These are phyloP conservation scores for Pichia ethanolica DNA, from an alignment of 805 yeast species.

Conservation along the genomic window DNA sequence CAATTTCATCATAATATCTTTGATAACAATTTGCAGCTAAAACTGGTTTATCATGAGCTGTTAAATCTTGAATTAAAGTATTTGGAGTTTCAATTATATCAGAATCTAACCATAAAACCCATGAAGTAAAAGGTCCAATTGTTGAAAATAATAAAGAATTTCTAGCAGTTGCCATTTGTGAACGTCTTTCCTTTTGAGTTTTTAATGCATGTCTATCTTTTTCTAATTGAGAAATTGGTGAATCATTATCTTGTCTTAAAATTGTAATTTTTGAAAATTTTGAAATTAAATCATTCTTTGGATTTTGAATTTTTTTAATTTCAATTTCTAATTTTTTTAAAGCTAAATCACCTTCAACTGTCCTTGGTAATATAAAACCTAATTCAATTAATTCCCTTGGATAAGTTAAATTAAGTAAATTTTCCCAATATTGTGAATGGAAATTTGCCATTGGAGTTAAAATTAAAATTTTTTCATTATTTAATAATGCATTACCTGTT, in stretches of 20 bases:
- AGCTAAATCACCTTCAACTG: slow-evolving; percentile 73
- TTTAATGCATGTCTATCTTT: slow-evolving; percentile 83
- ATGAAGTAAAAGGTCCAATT: slow-evolving; percentile 79
- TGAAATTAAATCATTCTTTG: slow-evolving; percentile 41
- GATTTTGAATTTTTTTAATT: slow-evolving; percentile 62
- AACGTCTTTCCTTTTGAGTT: slow-evolving; percentile 83
- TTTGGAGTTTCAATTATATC: slow-evolving; percentile 88
- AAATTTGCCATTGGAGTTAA: slow-evolving; percentile 88
- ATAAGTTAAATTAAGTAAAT: slow-evolving; percentile 64
- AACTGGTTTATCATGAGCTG: slow-evolving; percentile 77
- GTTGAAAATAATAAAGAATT: slow-evolving; percentile 87
- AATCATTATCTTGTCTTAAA: slow-evolving; percentile 81
- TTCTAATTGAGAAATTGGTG: slow-evolving; percentile 67
- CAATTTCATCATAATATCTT: slow-evolving; percentile 55
- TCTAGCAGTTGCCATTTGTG: slow-evolving; percentile 89
- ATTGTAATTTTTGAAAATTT: slow-evolving; percentile 81
- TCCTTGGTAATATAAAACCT: slow-evolving; percentile 88
- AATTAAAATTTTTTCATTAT: slow-evolving; percentile 76
- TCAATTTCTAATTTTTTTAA: slow-evolving; percentile 66
- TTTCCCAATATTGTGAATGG: slow-evolving; percentile 82
- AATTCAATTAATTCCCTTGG: slow-evolving; percentile 81
- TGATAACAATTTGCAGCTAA: slow-evolving; percentile 92
- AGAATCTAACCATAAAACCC: slow-evolving; percentile 96
- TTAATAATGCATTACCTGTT: slow-evolving; percentile 61
- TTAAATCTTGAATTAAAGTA: slow-evolving; percentile 78